Evolutionary conservation across 148 eudicot genomes (phyloP), one percentile per base, ranked within the genome.

Genomic region (Arbutus unedo): DNA sequence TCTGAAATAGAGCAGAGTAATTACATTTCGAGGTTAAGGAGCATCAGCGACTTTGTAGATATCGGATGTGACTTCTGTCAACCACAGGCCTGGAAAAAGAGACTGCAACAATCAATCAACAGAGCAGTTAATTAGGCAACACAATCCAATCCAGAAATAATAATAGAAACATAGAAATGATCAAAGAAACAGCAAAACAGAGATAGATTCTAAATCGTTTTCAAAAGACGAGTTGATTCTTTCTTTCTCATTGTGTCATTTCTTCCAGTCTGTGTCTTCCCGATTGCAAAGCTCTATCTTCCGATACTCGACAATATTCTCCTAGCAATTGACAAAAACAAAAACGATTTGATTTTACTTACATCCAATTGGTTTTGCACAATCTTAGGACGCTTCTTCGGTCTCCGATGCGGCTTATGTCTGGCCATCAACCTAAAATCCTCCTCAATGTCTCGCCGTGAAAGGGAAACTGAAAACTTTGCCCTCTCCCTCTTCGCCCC

Each of bases 361-460:
- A 91, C 93, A 84, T 91, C 91, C 74, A 91, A 64, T 81, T 84
- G 86, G 49, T 80, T 88, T 83, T 88, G 93, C 48, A 90, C 80
- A 78, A 10, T 57, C 80, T 77, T 82, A 3, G 90, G 77, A n/a
- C 92, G 83, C 88, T 91, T 91, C 87, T 85, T 90, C 7, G 93
- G 91, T 43, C 87, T 80, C 77, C 91, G 84, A 43, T 85, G 90
- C 70, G 86, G 88, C 60, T 83, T 74, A 15, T 71, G 87, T 4
- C 92, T 90, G 10, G 75, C 56, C 64, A 91, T 82, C 68, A 73
- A 86, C 73, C 81, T 62, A 76, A 90, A 91, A 79, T 91, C 92
- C 70, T 88, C 89, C 75, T 85, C 91, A 47, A 89, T 84, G 50
- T 89, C 92, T 48, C 79, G 70, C 57, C 86, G 77, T 0, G 90